Percentiles rank a stretch among this genome's conserved stretches.
phyloP scores from a whole-genome alignment of 2,329 filamentous ascomycete genomes.

The Cytospora piceicola region DNA sequence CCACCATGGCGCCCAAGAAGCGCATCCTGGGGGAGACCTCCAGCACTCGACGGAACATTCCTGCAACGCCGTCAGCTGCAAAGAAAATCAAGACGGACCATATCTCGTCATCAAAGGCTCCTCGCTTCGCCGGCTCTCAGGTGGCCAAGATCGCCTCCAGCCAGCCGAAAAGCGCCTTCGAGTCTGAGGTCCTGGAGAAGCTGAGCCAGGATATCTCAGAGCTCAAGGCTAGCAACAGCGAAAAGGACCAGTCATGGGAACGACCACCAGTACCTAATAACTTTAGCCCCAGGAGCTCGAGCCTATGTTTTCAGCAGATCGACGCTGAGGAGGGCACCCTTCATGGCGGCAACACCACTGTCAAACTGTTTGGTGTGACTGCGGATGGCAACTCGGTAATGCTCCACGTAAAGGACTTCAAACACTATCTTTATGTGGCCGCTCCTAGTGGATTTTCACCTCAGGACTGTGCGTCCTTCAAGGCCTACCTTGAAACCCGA shows the following conservation, averaged over 20 bases:
- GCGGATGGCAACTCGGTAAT: slow-evolving; percentile 84
- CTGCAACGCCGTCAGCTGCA: slow-evolving; percentile 56
- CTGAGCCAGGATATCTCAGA: slow-evolving; percentile 90
- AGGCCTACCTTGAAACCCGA: slow-evolving; percentile 77
- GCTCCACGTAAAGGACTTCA: slow-evolving; percentile 92
- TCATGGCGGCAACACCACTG: slow-evolving; percentile 72
- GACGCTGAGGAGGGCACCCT: slow-evolving; percentile 90
- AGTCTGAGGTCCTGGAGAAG: slow-evolving; percentile 92
- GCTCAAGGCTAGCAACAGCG: slow-evolving; percentile 82
- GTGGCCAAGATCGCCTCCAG: slow-evolving; percentile 70
- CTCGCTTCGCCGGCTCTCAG: slow-evolving; percentile 66
- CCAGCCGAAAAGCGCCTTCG: slow-evolving; percentile 88
- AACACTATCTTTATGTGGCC: slow-evolving; percentile 93
- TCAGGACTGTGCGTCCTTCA: slow-evolving; percentile 78
- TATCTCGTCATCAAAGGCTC: slow-evolving; percentile 57
- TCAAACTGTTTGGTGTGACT: slow-evolving; percentile 94
- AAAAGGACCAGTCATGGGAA: slow-evolving; percentile 93
- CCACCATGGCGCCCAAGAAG: slow-evolving; percentile 65
- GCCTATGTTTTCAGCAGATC: slow-evolving; percentile 91
- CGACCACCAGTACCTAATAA: slow-evolving; percentile 55
- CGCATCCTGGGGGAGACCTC: slow-evolving; percentile 72
- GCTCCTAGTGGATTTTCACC: slow-evolving; percentile 82
- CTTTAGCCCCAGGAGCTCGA: slow-evolving; percentile 63
- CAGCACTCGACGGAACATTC: slow-evolving; percentile 65
- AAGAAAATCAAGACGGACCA: slow-evolving; percentile 87